Percentiles rank a stretch among this genome's conserved stretches.
These are phyloP conservation scores for Starmerella apicola DNA, from an alignment of 805 yeast species.

Conservation along the genomic window DNA sequence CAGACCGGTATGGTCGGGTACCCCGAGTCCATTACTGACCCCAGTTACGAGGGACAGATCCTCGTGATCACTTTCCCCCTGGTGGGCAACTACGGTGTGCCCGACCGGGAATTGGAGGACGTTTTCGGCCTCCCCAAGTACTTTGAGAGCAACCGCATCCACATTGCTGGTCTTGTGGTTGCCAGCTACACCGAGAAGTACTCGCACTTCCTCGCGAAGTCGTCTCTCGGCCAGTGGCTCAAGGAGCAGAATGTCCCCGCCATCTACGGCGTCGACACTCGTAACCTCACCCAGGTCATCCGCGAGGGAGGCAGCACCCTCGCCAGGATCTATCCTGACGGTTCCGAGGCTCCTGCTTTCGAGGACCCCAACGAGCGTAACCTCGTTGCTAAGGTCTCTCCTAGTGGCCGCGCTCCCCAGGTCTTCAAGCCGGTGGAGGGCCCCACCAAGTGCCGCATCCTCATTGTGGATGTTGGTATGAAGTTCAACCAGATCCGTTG, in stretches of 20 bases:
- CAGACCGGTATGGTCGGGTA: conserved; percentile 99
- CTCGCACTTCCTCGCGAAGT: conserved; percentile 85
- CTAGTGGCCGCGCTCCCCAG: conserved; percentile 34
- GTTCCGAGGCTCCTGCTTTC: conserved; percentile 75
- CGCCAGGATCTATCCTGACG: conserved; percentile 53
- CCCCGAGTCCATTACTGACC: conserved; percentile 96
- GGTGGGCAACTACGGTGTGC: conserved; percentile 98
- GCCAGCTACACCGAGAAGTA: conserved; percentile 94
- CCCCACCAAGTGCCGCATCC: conserved; percentile 46
- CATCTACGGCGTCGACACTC: conserved; percentile 93
- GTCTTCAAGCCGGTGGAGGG: conserved; percentile 56
- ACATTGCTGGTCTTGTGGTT: conserved; percentile 91
- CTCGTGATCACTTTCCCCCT: conserved; percentile 91
- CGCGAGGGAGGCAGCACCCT: conserved; percentile 87
- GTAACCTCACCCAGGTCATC: conserved; percentile 84
- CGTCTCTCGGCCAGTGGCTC: conserved; percentile 89
- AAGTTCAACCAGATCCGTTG: conserved; percentile 96
- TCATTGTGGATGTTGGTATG: conserved; percentile 96
- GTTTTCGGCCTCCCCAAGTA: conserved; percentile 74
- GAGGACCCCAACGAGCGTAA: conserved; percentile 83
- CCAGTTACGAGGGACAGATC: conserved; percentile 96
- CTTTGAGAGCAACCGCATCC: conserved; percentile 86
- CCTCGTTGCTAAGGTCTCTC: conserved; percentile 81
- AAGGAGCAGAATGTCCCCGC: conserved; percentile 89
- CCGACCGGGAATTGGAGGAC: conserved; percentile 67